These are phyloP conservation scores for Alopecurus myosuroides DNA, from an alignment of 176 grass and related monocot species.

Conservation along the genomic window DNA sequence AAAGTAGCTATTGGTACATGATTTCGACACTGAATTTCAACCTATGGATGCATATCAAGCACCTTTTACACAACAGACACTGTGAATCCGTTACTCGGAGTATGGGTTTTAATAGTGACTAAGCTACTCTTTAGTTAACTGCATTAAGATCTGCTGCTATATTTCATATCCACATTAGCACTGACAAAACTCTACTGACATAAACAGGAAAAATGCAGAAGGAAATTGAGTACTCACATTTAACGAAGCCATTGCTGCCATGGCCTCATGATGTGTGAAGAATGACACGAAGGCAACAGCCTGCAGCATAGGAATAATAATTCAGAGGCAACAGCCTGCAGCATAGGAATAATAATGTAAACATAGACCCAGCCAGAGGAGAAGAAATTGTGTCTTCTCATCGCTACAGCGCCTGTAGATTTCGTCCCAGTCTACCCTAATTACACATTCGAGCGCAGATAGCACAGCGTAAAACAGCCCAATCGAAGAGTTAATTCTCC, in stretches of 20 bases:
- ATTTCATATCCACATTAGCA: neutral
- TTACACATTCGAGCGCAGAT: neutral
- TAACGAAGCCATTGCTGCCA: slow-evolving; percentile 61
- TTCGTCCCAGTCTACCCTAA: neutral
- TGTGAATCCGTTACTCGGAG: neutral
- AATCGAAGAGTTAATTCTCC: neutral
- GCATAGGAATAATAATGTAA: slow-evolving; percentile 13
- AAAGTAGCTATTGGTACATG: neutral
- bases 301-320: slow-evolving; percentile 40
- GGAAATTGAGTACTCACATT: slow-evolving; percentile 53
- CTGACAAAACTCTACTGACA: neutral
- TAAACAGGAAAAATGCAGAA: neutral
- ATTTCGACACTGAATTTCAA: neutral
- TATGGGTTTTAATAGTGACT: neutral
- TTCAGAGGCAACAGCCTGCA: slow-evolving; percentile 40
- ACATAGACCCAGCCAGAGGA: neutral
- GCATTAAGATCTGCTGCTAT: neutral
- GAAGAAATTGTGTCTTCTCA: neutral
- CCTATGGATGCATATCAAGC: neutral
- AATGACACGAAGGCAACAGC: slow-evolving; percentile 91
- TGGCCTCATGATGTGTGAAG: slow-evolving; percentile 76
- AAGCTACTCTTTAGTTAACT: neutral
- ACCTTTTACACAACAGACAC: neutral
- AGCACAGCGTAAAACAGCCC: neutral
- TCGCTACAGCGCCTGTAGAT: neutral